Evolutionary conservation across 306 rosid genomes (phyloP).

Genomic region (Castanea crenata): DNA sequence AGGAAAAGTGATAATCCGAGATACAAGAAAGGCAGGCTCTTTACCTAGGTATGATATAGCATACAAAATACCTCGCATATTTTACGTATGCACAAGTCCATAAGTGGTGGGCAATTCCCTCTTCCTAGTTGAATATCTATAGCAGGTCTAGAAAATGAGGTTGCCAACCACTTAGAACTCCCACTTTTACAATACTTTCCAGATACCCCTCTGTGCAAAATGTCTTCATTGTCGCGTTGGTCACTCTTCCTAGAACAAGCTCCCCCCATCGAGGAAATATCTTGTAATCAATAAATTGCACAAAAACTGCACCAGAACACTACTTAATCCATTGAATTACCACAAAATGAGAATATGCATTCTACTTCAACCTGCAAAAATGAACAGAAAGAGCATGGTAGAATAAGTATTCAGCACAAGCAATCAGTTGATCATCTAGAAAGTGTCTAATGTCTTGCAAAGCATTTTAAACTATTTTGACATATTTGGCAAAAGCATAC

Average conservation of each 20-base stretch:
- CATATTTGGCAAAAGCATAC: not conserved
- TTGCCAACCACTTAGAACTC: constrained; percentile 86
- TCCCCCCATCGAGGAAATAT: constrained; percentile 75
- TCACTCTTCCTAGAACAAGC: constrained; percentile 89
- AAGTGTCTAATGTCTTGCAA: constrained; percentile 14
- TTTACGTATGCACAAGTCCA: constrained; percentile 68
- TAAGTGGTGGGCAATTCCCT: constrained; percentile 63
- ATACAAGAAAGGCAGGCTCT: constrained; percentile 2
- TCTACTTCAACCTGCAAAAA: constrained; percentile 39
- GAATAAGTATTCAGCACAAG: constrained; percentile 26
- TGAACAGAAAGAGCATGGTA: constrained; percentile 18
- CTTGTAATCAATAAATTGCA: constrained; percentile 35
- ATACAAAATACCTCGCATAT: constrained; percentile 54
- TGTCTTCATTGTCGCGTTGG: constrained; percentile 50
- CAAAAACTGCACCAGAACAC: constrained; percentile 38
- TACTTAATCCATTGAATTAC: constrained; percentile 39
- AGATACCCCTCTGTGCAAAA: constrained; percentile 41
- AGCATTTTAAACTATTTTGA: not conserved
- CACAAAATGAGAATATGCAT: constrained; percentile 31
- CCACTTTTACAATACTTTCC: constrained; percentile 71
- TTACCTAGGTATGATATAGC: not conserved
- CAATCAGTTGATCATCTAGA: not conserved
- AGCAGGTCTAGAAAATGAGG: constrained; percentile 61
- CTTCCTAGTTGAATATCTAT: constrained; percentile 40
- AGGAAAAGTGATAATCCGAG: constrained; percentile 24